A percentile compares a stretch with the other conserved stretches of the same genome.
phyloP scores from a whole-genome alignment of 768 basidiomycete species.

The Artomyces pyxidatus region DNA sequence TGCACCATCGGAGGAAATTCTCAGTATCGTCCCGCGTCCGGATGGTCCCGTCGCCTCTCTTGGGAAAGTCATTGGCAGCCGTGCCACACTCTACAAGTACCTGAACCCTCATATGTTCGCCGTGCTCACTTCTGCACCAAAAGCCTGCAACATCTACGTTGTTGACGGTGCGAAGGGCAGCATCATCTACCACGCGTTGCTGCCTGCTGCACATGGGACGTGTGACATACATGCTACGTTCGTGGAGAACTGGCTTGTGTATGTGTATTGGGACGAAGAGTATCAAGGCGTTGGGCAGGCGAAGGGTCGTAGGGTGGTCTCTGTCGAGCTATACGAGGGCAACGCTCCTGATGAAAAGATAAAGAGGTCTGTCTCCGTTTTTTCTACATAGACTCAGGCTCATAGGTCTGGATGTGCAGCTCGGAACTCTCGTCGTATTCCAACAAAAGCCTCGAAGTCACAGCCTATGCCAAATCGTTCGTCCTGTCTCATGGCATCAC shows the following conservation, averaged over 20 bases:
- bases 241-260: conserved; percentile 90
- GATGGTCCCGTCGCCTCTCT: conserved; percentile 60
- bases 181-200: conserved; percentile 54
- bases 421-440: conserved; percentile 49
- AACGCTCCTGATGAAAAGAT: conserved; percentile 56
- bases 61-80: conserved; percentile 81
- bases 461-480: conserved; percentile 61
- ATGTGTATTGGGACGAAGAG: conserved; percentile 70
- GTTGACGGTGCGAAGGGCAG: conserved; percentile 77
- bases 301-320: conserved; percentile 68
- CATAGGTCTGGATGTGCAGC: conserved; percentile 23
- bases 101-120: conserved; percentile 75
- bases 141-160: conserved; percentile 59
- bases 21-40: conserved; percentile 38
- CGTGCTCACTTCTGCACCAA: conserved; percentile 40
- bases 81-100: conserved; percentile 90
- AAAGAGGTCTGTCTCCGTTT: conserved; percentile 40
- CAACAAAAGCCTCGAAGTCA: conserved; percentile 42
- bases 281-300: conserved; percentile 35
- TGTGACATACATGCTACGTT: conserved; percentile 67
- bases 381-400: background rate
- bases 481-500: conserved; percentile 62
- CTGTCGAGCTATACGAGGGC: conserved; percentile 88
- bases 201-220: conserved; percentile 35
- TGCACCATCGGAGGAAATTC: conserved; percentile 48